phyloP scores from a whole-genome alignment of 2,329 filamentous ascomycete genomes.

The Nothophoma quercina region DNA sequence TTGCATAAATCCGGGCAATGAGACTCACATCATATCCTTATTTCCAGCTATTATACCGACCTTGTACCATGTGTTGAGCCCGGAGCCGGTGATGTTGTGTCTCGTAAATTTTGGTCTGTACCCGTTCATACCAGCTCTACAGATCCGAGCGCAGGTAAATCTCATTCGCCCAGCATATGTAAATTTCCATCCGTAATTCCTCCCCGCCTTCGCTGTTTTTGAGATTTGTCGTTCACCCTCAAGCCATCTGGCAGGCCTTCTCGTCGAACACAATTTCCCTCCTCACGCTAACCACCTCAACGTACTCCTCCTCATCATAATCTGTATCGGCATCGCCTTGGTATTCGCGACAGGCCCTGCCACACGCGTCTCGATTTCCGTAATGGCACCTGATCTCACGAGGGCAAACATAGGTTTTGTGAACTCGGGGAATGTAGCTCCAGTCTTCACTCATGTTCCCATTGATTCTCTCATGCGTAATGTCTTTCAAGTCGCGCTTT shows the following conservation, averaged over 20 bases:
- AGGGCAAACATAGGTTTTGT: constrained; percentile 26
- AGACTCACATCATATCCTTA: no score
- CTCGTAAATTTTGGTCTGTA: no score
- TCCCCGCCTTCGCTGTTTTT: no score
- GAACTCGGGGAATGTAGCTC: not conserved
- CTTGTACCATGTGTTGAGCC: no score
- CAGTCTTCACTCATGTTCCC: constrained; percentile 1
- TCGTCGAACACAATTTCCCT: constrained; percentile 19
- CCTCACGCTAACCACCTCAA: constrained; percentile 14
- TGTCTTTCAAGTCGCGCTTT: not conserved
- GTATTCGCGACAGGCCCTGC: constrained; percentile 4
- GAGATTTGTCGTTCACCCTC: no score
- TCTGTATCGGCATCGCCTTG: not conserved
- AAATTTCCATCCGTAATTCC: no score
- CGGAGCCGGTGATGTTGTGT: no score
- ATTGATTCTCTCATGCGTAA: not conserved
- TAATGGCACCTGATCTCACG: constrained; percentile 18
- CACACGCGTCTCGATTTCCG: constrained; percentile 16
- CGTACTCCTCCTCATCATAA: constrained; percentile 21
- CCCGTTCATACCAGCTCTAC: no score
- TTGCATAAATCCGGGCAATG: no score
- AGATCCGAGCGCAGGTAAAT: no score
- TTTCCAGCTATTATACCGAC: no score
- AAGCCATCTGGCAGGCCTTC: constrained; percentile 7
- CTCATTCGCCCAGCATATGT: no score